A percentile compares a stretch with the other conserved stretches of the same genome.
phyloP scores from a whole-genome alignment of 805 yeast genomes.

The Wilhelminamyces savonicus region DNA sequence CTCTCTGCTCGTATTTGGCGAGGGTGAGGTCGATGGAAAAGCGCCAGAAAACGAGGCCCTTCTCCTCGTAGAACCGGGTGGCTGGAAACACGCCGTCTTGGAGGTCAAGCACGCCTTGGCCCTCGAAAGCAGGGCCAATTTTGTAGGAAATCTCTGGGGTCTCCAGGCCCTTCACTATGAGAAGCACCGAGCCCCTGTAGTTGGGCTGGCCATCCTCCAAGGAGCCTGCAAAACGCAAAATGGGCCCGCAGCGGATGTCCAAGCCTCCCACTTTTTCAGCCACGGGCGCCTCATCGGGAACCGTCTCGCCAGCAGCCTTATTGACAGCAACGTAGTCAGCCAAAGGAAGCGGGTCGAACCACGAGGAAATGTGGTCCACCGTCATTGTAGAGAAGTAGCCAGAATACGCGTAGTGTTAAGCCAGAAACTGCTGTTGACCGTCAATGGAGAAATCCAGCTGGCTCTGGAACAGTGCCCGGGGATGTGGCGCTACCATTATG shows the following conservation, averaged over 20 bases:
- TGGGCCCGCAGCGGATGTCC: constrained; percentile 72
- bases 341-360: constrained; percentile 21
- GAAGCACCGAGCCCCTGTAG: constrained; percentile 64
- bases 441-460: too few relatives aligned
- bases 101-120: constrained; percentile 1
- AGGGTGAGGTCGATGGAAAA: constrained; percentile 51
- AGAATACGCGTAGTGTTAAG: too few relatives aligned
- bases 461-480: too few relatives aligned
- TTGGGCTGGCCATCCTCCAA: constrained; percentile 40
- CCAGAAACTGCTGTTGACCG: too few relatives aligned
- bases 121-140: constrained; percentile 27
- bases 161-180: constrained; percentile 47
- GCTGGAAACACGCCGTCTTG: constrained; percentile 43
- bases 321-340: constrained; percentile 24
- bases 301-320: constrained; percentile 10
- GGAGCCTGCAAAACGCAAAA: constrained; percentile 61
- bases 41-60: constrained; percentile 57
- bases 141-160: constrained; percentile 25
- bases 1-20: constrained; percentile 47
- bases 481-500: too few relatives aligned
- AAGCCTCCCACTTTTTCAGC: constrained; percentile 21
- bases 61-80: constrained; percentile 33
- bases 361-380: constrained; percentile 1
- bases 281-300: constrained; percentile 25
- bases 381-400: too few relatives aligned